Conservation (phyloP, 2,329 filamentous ascomycete species). For the Stagonosporopsis cucurbitacearum region DNA sequence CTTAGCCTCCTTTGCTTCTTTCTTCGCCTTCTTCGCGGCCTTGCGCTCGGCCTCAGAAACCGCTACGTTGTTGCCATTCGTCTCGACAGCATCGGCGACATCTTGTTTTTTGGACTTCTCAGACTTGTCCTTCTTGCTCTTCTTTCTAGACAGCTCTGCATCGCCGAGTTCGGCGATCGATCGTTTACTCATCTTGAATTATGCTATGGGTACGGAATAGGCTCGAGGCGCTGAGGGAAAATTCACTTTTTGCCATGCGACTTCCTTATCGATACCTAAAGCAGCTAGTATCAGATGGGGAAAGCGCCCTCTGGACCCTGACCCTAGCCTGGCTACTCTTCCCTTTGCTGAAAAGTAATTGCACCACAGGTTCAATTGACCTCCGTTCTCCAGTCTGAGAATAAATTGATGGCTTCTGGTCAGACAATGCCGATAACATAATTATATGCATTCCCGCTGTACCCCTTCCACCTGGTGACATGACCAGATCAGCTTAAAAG, state of each 20-base stretch:
- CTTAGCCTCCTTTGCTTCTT: conserved; percentile 47
- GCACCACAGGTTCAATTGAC: neutral
- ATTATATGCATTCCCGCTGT: neutral
- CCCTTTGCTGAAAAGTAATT: neutral
- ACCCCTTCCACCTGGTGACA: neutral
- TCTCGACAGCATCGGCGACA: conserved; percentile 25
- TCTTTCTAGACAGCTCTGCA: conserved; percentile 45
- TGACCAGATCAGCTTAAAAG: neutral
- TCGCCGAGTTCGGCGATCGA: conserved; percentile 41
- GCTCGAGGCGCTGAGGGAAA: conserved; percentile 7
- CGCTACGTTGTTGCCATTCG: conserved; percentile 29
- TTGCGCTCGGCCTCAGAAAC: conserved; percentile 50
- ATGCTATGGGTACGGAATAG: conserved; percentile 2
- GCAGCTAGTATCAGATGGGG: conserved; percentile 1
- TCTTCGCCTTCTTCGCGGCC: conserved; percentile 51
- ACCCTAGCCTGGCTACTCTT: conserved; percentile 3
- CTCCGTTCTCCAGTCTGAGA: neutral
- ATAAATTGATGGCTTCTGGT: neutral
- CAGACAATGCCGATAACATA: neutral
- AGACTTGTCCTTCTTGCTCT: conserved; percentile 48
- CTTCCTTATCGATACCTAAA: conserved; percentile 33
- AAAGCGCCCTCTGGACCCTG: conserved; percentile 8
- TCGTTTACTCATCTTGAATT: conserved; percentile 46
- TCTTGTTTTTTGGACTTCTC: conserved; percentile 35
- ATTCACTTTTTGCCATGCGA: conserved; percentile 13